These are phyloP conservation scores for Stropharia rugosoannulata DNA, from an alignment of 768 basidiomycete genomes.

Conservation along the genomic window DNA sequence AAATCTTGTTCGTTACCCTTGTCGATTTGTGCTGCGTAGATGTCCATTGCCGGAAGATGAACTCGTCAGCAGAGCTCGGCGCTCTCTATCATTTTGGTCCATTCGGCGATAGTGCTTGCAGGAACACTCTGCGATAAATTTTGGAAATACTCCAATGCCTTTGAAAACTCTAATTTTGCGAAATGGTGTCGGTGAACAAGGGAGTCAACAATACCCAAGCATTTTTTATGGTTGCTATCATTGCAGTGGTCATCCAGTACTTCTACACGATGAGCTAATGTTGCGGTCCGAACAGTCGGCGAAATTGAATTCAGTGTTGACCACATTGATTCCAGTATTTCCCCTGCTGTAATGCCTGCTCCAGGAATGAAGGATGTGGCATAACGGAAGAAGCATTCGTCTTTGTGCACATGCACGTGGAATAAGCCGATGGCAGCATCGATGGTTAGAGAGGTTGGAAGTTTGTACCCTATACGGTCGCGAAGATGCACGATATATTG, in stretches of 20 bases:
- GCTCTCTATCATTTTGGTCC: not conserved
- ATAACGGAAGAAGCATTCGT: constrained; percentile 25
- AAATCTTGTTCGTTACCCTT: not conserved
- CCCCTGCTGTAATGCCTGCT: constrained; percentile 1
- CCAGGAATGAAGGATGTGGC: constrained; percentile 17
- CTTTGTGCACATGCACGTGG: constrained; percentile 25
- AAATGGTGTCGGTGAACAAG: not conserved
- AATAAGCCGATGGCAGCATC: constrained; percentile 21
- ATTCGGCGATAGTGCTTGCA: not conserved
- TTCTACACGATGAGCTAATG: not conserved
- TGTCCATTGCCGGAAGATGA: not conserved
- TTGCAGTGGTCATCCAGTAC: not conserved
- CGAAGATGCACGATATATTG: constrained; percentile 12
- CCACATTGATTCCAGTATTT: constrained; percentile 7
- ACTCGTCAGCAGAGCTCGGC: not conserved
- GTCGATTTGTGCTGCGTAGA: not conserved
- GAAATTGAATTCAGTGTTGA: constrained; percentile 16
- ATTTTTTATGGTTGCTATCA: not conserved
- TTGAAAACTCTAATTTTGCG: not conserved
- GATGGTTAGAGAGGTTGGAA: not conserved
- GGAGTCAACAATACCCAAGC: constrained; percentile 14
- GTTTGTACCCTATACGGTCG: too few species aligned
- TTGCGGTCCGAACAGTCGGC: not conserved
- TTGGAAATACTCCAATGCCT: not conserved
- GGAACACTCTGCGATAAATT: not conserved